phyloP scores from a whole-genome alignment of 345 rosid genomes.

The Brassica juncea region DNA sequence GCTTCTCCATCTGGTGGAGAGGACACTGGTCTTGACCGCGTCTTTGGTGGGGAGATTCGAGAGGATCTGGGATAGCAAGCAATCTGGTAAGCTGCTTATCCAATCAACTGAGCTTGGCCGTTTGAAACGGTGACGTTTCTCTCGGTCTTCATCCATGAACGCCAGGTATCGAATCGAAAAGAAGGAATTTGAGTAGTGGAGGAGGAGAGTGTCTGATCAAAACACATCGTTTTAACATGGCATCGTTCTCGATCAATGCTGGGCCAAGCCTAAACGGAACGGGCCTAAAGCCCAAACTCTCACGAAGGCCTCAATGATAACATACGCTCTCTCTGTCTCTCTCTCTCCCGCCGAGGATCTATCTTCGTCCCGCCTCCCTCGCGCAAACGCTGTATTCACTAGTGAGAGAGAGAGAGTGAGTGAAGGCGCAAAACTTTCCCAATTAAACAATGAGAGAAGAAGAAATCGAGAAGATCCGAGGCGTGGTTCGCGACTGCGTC shows the following conservation, averaged over 20 bases:
- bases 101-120: background rate
- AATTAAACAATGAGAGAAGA: constrained; percentile 75
- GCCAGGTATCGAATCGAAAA: background rate
- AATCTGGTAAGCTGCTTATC: constrained; percentile 24
- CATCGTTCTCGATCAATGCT: too few relatives aligned
- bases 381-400: background rate
- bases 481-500: constrained; percentile 58
- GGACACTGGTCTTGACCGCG: constrained; percentile 10
- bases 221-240: too few relatives aligned
- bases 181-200: too few relatives aligned
- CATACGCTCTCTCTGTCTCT: background rate
- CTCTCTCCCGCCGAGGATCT: constrained; percentile 26
- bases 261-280: too few relatives aligned
- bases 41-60: constrained; percentile 5
- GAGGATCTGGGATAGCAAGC: constrained; percentile 9
- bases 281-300: background rate
- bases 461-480: constrained; percentile 83
- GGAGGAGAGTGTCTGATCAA: too few relatives aligned
- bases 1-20: constrained; percentile 23
- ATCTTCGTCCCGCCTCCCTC: constrained; percentile 17
- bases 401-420: background rate
- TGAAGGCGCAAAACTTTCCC: background rate
- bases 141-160: constrained; percentile 15
- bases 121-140: background rate
- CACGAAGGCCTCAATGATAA: background rate